Evolutionary conservation across 192 early-diverging fungal genomes (phyloP), one percentile per base, ranked within the genome.

Genomic region (Backusella sp.): DNA sequence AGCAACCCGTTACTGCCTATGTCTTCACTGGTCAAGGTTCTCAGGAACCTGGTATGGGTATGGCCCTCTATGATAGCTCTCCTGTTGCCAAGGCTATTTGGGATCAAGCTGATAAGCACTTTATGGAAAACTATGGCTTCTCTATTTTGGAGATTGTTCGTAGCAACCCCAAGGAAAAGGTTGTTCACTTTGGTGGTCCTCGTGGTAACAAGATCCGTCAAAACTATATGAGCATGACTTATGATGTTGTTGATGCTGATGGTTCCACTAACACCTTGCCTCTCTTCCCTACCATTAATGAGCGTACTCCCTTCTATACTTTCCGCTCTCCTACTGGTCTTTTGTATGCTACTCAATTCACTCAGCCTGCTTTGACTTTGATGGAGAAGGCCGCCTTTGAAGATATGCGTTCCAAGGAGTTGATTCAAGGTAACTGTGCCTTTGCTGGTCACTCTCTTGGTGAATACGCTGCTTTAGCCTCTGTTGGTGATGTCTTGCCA

Each of bases 21-120:
- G 94, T 96, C 14, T 98, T 98, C 80, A 98, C 96, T 68, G 96
- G 96, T 52, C 96, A 98, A 81, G 96, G 96, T 84, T 96, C 96
- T 73, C 96, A 98, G 83, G 95, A 96, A 84, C 86, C 90, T 42
- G 95, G 96, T 69, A 98, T 98, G 96, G 96, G 95, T 70, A 98
- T 96, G 95, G 94, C 93, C 52, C 90, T 98, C 21, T 98, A 96
- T 77, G 88, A 82, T 28, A 88, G 89, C 46, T 96, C 95, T 1
- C 84, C 91, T 66, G 85, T 93, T 78, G 95, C 96, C 35, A 92
- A 91, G 78, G 88, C 90, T 30, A 87, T 98, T 79, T 98, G 96
- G 95, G 94, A 98, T 75, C 90, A 92, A 73, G 94, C 95, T 73
- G 96, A 98, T 82, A 73, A 81, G 39, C 94, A 97, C 85, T 93